phyloP scores from a whole-genome alignment of 2,329 filamentous ascomycete species.

The Fusarium anguioides region DNA sequence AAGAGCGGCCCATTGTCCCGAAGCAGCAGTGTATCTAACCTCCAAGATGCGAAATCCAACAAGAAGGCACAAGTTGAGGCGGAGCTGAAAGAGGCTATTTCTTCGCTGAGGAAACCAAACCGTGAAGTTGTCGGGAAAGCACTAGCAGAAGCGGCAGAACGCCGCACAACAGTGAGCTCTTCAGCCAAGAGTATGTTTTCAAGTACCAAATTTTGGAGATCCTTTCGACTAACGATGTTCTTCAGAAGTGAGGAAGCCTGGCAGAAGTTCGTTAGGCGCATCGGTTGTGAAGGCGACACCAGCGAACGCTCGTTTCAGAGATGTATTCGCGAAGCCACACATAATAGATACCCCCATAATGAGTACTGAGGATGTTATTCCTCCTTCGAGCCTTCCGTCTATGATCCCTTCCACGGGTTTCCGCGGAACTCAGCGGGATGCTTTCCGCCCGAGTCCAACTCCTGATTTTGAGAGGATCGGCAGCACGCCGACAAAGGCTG shows the following conservation, averaged over 20 bases:
- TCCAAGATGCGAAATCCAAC: slow-evolving; percentile 67
- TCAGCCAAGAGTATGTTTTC: slow-evolving; percentile 60
- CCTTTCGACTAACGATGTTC: slow-evolving; percentile 45
- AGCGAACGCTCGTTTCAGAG: slow-evolving; percentile 64
- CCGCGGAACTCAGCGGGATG: slow-evolving; percentile 47
- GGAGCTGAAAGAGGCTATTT: slow-evolving; percentile 79
- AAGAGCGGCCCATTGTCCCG: slow-evolving; percentile 54
- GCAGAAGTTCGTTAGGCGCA: slow-evolving; percentile 51
- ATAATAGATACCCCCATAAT: slow-evolving; percentile 33
- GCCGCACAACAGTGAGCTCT: slow-evolving; percentile 61
- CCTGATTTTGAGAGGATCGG: slow-evolving; percentile 47
- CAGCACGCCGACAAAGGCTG: slow-evolving; percentile 47
- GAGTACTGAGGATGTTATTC: slow-evolving; percentile 48
- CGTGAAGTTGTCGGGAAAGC: slow-evolving; percentile 74
- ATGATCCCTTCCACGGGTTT: slow-evolving; percentile 57
- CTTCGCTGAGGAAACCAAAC: slow-evolving; percentile 79
- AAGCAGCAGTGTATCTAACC: slow-evolving; percentile 60
- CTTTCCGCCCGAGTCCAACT: slow-evolving; percentile 47
- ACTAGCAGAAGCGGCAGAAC: slow-evolving; percentile 74
- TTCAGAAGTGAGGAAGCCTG: slow-evolving; percentile 65
- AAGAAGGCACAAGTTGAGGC: slow-evolving; percentile 76
- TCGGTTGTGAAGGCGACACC: slow-evolving; percentile 69
- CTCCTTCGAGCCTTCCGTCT: slow-evolving; percentile 53
- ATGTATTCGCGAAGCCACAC: slow-evolving; percentile 56
- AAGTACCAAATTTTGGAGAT: background rate